Conservation (phyloP, 495 filamentous ascomycete genomes). For the Beverwykella pulmonaria region DNA sequence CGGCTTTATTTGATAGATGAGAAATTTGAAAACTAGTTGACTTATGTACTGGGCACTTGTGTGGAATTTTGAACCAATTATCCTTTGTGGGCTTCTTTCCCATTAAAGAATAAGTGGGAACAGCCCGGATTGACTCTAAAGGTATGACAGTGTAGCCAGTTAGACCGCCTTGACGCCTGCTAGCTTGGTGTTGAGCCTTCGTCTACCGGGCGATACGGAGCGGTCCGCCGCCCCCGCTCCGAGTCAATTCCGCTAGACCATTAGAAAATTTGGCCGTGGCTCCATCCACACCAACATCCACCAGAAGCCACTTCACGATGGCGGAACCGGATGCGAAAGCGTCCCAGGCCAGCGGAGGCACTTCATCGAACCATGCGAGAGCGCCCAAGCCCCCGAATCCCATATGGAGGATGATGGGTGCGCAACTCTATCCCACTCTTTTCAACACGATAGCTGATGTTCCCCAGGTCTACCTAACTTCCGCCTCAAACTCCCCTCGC, state of each 20-base stretch:
- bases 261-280: not conserved
- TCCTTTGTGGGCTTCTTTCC: no score
- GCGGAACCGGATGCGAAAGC: conserved; percentile 15
- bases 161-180: not conserved
- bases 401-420: conserved; percentile 38
- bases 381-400: conserved; percentile 36
- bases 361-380: conserved; percentile 20
- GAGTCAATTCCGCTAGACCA: not conserved
- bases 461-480: conserved; percentile 69
- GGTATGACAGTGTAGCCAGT: not conserved
- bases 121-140: not conserved
- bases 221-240: not conserved
- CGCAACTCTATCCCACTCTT: not conserved
- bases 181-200: not conserved
- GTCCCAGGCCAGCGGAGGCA: not conserved
- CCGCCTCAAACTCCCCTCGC: conserved; percentile 83
- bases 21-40: not conserved
- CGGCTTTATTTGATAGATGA: not conserved
- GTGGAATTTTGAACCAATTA: no score
- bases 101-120: no score
- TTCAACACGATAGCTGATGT: conserved; percentile 11
- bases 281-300: not conserved
- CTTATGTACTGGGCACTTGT: not conserved
- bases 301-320: not conserved
- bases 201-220: not conserved